Conservation (phyloP, 176 grass and related monocot genomes). For the Tillandsia leiboldiana region DNA sequence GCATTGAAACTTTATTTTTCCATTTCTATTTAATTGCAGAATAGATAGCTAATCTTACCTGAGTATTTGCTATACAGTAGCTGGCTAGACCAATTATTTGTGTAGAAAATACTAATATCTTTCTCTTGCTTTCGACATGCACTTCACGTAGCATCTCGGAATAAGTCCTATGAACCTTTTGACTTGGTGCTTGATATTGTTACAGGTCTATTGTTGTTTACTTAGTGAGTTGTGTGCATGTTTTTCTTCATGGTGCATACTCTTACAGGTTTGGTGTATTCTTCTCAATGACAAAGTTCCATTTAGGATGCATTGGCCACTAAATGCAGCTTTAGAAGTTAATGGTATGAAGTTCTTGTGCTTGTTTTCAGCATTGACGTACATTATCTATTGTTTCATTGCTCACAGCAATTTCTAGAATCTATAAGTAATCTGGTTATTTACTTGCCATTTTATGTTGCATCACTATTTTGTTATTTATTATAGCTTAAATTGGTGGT, state of each 20-base stretch:
- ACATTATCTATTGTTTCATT: neutral
- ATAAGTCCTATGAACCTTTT: too few species aligned
- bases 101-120: too few species aligned
- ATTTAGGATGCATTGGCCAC: slow-evolving; percentile 88
- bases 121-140: too few species aligned
- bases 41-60: too few species aligned
- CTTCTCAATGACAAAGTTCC: slow-evolving; percentile 78
- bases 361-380: slow-evolving; percentile 11
- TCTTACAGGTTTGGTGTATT: slow-evolving; percentile 75
- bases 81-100: too few species aligned
- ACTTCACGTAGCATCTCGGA: too few species aligned
- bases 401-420: neutral
- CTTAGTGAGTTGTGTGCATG: neutral
- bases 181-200: neutral
- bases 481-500: too few species aligned
- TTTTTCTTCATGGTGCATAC: slow-evolving; percentile 13
- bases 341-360: slow-evolving; percentile 46
- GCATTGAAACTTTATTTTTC: too few species aligned
- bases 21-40: too few species aligned
- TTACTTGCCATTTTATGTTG: neutral
- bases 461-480: neutral
- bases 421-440: neutral
- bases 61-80: too few species aligned
- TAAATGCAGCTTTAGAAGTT: slow-evolving; percentile 51
- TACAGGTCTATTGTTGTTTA: neutral